A percentile compares a stretch with the other conserved stretches of the same genome.
These are phyloP conservation scores for Noccaea caerulescens DNA, from an alignment of 345 rosid species.

Conservation along the genomic window DNA sequence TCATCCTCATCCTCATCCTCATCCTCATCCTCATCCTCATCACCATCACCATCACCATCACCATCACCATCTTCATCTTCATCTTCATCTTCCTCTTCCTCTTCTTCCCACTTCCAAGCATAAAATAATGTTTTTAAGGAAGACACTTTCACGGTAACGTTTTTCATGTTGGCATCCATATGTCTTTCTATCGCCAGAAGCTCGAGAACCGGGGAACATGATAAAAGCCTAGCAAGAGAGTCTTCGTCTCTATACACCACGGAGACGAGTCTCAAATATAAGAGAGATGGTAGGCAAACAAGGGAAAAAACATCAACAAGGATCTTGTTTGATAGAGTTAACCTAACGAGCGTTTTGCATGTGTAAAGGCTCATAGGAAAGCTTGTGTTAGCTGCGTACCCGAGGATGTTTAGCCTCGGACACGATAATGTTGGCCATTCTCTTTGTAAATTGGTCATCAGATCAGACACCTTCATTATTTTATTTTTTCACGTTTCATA, in stretches of 20 bases:
- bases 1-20: not conserved
- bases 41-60: no score
- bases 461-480: slow-evolving; percentile 62
- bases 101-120: no score
- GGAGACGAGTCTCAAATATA: accelerated
- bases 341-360: not conserved
- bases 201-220: not conserved
- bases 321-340: slow-evolving; percentile 20
- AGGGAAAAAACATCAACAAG: slow-evolving; percentile 20
- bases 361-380: slow-evolving; percentile 19
- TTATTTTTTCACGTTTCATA: not conserved
- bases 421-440: slow-evolving; percentile 84
- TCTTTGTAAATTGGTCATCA: slow-evolving; percentile 53
- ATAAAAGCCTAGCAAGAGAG: not conserved
- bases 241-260: slow-evolving; percentile 25
- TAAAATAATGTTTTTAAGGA: not conserved
- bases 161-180: slow-evolving; percentile 4
- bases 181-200: accelerated
- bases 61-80: no score
- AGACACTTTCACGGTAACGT: not conserved
- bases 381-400: not conserved
- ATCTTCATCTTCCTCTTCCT: no score
- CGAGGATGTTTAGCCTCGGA: slow-evolving; percentile 73
- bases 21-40: no score
- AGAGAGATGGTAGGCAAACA: slow-evolving; percentile 14